Conservation (phyloP, 352 stramenopile genomes). For the Phytophthora multivora region DNA sequence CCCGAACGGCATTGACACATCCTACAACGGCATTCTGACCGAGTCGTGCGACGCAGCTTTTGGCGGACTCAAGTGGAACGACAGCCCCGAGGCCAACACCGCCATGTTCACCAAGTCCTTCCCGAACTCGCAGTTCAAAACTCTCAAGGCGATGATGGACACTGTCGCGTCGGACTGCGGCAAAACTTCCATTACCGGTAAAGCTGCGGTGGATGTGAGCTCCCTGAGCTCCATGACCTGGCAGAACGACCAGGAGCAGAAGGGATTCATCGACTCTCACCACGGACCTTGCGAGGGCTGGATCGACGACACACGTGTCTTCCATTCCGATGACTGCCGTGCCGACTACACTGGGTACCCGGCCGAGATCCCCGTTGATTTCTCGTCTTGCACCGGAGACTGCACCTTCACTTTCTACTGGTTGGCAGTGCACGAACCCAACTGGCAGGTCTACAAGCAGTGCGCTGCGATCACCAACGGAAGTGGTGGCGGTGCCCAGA, state of each 20-base stretch:
- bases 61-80: slow-evolving; percentile 32
- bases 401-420: slow-evolving; percentile 69
- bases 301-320: slow-evolving; percentile 47
- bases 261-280: slow-evolving; percentile 52
- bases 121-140: slow-evolving; percentile 35
- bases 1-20: slow-evolving; percentile 34
- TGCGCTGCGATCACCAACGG: slow-evolving; percentile 42
- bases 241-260: slow-evolving; percentile 49
- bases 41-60: slow-evolving; percentile 33
- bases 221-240: slow-evolving; percentile 43
- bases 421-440: slow-evolving; percentile 51
- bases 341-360: slow-evolving; percentile 45
- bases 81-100: slow-evolving; percentile 30
- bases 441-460: slow-evolving; percentile 67
- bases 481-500: slow-evolving; percentile 13
- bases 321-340: slow-evolving; percentile 47
- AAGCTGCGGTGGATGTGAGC: slow-evolving; percentile 38
- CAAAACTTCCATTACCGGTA: slow-evolving; percentile 16
- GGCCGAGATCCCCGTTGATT: slow-evolving; percentile 58
- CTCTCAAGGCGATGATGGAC: slow-evolving; percentile 45
- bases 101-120: slow-evolving; percentile 37
- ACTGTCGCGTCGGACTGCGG: slow-evolving; percentile 29
- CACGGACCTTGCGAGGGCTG: slow-evolving; percentile 54
- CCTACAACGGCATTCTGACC: slow-evolving; percentile 30
- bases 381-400: slow-evolving; percentile 48